A percentile compares a stretch with the other conserved stretches of the same genome.
These are phyloP conservation scores for Boeremia exigua DNA, from an alignment of 2,329 filamentous ascomycete genomes.

Conservation along the genomic window DNA sequence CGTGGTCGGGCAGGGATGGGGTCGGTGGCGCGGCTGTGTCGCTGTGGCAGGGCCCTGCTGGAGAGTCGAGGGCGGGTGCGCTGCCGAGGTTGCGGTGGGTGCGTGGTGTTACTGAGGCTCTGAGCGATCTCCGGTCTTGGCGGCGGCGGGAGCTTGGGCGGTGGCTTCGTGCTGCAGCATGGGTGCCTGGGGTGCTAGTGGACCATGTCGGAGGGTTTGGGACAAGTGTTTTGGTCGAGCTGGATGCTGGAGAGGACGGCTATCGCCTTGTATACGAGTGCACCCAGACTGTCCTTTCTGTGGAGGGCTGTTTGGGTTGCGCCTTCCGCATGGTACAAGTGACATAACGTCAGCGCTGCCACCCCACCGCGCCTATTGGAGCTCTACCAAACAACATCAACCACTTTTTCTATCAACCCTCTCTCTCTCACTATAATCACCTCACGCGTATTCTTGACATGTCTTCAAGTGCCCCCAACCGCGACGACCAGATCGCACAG, in stretches of 20 bases:
- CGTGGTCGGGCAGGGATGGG: not conserved
- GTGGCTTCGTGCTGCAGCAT: not conserved
- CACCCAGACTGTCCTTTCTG: no score
- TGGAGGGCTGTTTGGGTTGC: not conserved
- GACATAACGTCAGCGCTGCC: constrained; percentile 28
- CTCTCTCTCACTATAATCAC: not conserved
- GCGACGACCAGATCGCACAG: constrained; percentile 46
- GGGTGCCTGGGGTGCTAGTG: not conserved
- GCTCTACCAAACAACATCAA: constrained; percentile 9
- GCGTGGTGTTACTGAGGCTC: constrained; percentile 24
- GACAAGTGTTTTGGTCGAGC: not conserved
- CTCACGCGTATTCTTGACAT: constrained; percentile 22
- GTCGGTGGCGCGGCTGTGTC: not conserved
- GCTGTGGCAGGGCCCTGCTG: not conserved
- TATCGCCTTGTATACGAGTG: not conserved
- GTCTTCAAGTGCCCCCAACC: constrained; percentile 40
- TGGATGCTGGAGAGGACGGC: not conserved
- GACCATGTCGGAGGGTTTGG: not conserved
- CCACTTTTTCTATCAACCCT: constrained; percentile 7
- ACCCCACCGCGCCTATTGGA: constrained; percentile 19
- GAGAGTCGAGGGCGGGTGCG: not conserved
- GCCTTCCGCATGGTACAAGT: constrained; percentile 3
- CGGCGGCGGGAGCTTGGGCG: constrained; percentile 7
- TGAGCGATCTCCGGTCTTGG: constrained; percentile 17
- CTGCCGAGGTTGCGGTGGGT: constrained; percentile 4